Conservation (phyloP, 139 green algal genomes). For the Trebouxia sp. region DNA sequence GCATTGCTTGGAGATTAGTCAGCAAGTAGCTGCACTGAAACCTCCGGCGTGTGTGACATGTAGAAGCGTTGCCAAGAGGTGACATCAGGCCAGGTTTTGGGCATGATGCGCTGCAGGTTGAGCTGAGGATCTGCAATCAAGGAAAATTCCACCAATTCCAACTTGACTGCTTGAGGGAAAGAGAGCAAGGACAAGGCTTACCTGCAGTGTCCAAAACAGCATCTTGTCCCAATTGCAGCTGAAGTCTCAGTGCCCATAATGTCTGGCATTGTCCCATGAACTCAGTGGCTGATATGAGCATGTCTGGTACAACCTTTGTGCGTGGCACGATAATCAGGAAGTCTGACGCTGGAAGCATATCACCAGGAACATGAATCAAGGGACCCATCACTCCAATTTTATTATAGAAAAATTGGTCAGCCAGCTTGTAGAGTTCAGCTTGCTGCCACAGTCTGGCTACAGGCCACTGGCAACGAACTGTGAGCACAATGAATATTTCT, state of each 20-base stretch:
- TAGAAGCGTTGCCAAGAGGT: neutral
- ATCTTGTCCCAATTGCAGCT: neutral
- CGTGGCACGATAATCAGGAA: neutral
- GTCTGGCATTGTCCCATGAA: neutral
- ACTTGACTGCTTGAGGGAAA: neutral
- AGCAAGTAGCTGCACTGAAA: neutral
- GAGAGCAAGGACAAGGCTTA: neutral
- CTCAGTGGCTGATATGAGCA: neutral
- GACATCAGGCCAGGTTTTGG: neutral
- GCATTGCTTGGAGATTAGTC: neutral
- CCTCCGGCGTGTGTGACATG: neutral
- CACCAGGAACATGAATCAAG: neutral
- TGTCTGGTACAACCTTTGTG: neutral
- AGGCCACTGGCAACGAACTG: neutral
- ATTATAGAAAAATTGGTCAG: neutral
- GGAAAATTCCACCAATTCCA: neutral
- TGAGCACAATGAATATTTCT: neutral
- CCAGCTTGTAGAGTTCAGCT: neutral
- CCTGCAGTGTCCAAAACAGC: neutral
- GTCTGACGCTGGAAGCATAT: neutral
- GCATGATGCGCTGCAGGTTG: neutral
- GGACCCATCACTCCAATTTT: neutral
- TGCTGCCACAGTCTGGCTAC: neutral
- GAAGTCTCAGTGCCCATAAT: neutral
- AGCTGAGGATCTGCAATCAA: neutral